Conservation (phyloP, 2,329 filamentous ascomycete genomes). For the Fusarium tjaetaba region DNA sequence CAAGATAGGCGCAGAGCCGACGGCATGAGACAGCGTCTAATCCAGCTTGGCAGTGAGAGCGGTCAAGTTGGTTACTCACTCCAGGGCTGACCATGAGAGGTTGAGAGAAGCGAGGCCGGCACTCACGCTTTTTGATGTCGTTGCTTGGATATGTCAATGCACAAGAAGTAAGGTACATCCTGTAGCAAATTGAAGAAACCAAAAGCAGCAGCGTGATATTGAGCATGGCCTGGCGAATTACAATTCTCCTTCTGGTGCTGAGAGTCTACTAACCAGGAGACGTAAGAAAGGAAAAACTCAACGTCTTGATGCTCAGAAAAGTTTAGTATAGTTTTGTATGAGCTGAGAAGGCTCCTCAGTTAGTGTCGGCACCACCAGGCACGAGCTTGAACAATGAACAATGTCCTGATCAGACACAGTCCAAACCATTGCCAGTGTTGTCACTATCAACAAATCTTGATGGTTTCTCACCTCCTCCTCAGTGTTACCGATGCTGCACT, state of each 20-base stretch:
- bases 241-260: background rate
- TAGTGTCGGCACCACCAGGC: background rate
- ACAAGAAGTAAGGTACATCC: background rate
- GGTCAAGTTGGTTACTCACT: constrained; percentile 73
- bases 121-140: constrained; percentile 21
- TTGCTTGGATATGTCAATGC: background rate
- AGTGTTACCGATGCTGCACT: no score
- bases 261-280: background rate
- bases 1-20: constrained; percentile 62
- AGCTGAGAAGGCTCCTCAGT: background rate
- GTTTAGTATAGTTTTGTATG: background rate
- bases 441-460: background rate
- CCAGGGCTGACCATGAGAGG: constrained; percentile 62
- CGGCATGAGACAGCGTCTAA: constrained; percentile 70
- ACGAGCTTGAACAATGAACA: background rate
- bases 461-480: background rate
- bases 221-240: background rate
- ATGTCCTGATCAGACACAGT: background rate
- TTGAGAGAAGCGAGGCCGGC: constrained; percentile 2
- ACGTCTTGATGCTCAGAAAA: background rate
- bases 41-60: constrained; percentile 69
- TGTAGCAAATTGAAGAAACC: background rate
- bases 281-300: background rate
- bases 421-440: background rate
- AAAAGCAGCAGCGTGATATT: background rate